Evolutionary conservation across 1,139 yeast genomes (phyloP).

Genomic region (Geotrichum bryndzae): DNA sequence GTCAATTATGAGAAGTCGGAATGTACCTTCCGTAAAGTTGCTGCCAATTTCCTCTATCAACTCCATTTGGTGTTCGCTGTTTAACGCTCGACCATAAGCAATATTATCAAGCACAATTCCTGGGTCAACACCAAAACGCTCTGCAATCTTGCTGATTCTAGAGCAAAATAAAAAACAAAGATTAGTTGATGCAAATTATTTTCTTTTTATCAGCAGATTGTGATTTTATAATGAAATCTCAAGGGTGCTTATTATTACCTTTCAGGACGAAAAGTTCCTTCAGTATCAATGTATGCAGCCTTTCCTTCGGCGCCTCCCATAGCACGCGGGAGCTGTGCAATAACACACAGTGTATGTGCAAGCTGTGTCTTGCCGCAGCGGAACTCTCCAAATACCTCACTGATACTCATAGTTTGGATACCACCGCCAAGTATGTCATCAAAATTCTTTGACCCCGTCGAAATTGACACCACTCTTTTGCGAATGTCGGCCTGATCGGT

Average conservation of each 20-base stretch:
- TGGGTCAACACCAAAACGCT: conserved; percentile 49
- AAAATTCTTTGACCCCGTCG: conserved; percentile 52
- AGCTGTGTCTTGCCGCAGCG: conserved; percentile 58
- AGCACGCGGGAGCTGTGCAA: conserved; percentile 49
- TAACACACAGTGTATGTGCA: conserved; percentile 55
- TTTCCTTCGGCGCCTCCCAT: conserved; percentile 60
- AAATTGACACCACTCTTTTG: conserved; percentile 42
- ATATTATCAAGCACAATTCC: conserved; percentile 48
- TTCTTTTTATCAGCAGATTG: neutral
- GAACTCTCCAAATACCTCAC: conserved; percentile 60
- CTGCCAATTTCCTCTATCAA: conserved; percentile 48
- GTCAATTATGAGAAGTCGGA: conserved; percentile 45
- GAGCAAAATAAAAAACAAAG: neutral
- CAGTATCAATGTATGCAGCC: conserved; percentile 56
- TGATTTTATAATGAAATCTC: neutral
- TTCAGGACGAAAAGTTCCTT: conserved; percentile 40
- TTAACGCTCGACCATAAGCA: conserved; percentile 53
- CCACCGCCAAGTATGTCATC: conserved; percentile 56
- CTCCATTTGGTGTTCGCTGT: conserved; percentile 58
- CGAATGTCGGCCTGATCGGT: conserved; percentile 47
- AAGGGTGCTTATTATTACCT: neutral
- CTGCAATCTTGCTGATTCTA: conserved; percentile 50
- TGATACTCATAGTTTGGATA: conserved; percentile 53
- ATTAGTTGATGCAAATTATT: neutral
- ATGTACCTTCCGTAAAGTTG: conserved; percentile 47